Evolutionary conservation across 2,329 filamentous ascomycete species (phyloP).

Genomic region (Fusarium brevicatenulatum): DNA sequence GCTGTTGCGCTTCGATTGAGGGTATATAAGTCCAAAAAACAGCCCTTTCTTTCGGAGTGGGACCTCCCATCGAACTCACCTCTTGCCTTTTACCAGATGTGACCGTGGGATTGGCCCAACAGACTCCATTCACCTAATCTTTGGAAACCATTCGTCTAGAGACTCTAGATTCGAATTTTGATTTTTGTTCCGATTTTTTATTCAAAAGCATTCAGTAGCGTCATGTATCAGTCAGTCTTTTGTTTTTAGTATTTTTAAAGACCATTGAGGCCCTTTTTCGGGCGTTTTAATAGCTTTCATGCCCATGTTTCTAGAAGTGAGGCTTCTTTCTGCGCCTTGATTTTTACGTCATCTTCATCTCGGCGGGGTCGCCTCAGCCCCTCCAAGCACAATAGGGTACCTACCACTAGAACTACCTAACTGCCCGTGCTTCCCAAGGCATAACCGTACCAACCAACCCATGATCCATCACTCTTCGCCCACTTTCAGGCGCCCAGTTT

Average conservation of each 20-base stretch:
- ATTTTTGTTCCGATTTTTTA: slow-evolving; percentile 35
- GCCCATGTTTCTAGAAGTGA: not conserved
- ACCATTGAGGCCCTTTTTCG: not conserved
- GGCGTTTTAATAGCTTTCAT: not conserved
- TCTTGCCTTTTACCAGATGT: slow-evolving; percentile 86
- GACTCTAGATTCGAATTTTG: slow-evolving; percentile 55
- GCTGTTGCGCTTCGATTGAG: accelerated
- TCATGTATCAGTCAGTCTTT: accelerated
- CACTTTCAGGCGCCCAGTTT: slow-evolving; percentile 33
- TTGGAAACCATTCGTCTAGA: slow-evolving; percentile 57
- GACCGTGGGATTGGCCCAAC: slow-evolving; percentile 70
- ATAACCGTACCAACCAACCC: slow-evolving; percentile 9
- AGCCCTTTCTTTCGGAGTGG: slow-evolving; percentile 61
- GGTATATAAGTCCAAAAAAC: slow-evolving; percentile 39
- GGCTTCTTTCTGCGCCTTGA: slow-evolving; percentile 11
- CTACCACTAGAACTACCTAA: not conserved
- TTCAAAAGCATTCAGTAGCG: accelerated
- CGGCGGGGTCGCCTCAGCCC: slow-evolving; percentile 33
- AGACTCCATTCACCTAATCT: slow-evolving; percentile 64
- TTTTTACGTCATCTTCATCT: slow-evolving; percentile 33
- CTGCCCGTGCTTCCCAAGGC: slow-evolving; percentile 5
- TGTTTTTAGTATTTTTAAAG: not conserved
- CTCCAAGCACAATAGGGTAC: slow-evolving; percentile 26
- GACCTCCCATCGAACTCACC: slow-evolving; percentile 78
- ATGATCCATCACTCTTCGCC: slow-evolving; percentile 30